Percentiles rank a stretch among this genome's conserved stretches.
phyloP scores from a whole-genome alignment of 441 rosid species.

The Croton laevigatus region DNA sequence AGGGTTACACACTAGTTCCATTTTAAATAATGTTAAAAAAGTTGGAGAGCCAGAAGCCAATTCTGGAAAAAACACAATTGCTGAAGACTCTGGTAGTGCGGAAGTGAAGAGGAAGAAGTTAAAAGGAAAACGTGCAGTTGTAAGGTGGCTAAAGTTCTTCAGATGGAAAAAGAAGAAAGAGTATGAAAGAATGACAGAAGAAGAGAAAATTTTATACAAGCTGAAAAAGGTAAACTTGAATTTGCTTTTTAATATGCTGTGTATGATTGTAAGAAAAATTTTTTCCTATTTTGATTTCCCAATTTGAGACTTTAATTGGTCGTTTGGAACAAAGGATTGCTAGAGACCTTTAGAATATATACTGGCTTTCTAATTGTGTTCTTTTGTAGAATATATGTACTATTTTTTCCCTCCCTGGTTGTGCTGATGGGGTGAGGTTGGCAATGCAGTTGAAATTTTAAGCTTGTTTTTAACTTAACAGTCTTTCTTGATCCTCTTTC shows the following conservation, averaged over 20 bases:
- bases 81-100: slow-evolving; percentile 28
- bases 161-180: slow-evolving; percentile 96
- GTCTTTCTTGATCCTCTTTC: slow-evolving; percentile 11
- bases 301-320: slow-evolving; percentile 9
- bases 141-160: slow-evolving; percentile 87
- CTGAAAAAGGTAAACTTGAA: slow-evolving; percentile 51
- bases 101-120: slow-evolving; percentile 65
- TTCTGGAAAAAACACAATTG: slow-evolving; percentile 24
- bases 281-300: not conserved
- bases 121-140: slow-evolving; percentile 85
- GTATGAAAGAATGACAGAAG: slow-evolving; percentile 78
- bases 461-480: not conserved
- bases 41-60: slow-evolving; percentile 24
- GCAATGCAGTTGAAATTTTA: not conserved
- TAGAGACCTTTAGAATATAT: not conserved
- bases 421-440: not conserved
- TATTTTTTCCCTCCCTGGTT: not conserved
- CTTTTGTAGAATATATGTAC: not conserved
- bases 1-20: slow-evolving; percentile 46
- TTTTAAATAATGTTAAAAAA: slow-evolving; percentile 26
- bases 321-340: not conserved
- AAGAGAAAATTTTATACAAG: slow-evolving; percentile 75
- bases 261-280: slow-evolving; percentile 4
- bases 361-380: not conserved
- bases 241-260: not conserved